Base-by-base conservation (phyloP, 176 grass and related monocot species). In the Triticum urartu region DNA sequence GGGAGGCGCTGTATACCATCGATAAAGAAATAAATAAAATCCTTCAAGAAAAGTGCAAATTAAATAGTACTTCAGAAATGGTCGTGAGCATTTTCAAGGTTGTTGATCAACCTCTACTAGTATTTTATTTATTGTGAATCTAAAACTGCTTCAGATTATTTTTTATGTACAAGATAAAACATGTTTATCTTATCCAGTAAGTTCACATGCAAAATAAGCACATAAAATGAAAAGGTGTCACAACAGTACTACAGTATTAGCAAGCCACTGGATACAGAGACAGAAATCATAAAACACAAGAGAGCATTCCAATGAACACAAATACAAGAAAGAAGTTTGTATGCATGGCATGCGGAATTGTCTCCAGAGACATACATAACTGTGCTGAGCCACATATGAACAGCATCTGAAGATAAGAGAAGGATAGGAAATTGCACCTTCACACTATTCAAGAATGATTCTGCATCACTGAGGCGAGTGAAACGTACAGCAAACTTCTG, bases 401-500 rank as follows among this genome's bases (percentile, higher is more conserved):
- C 21, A 56, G 6, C 45, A 58, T 58, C 26, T 67, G 40, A 69
- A 83, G 22, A 63, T 86, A 63, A 81, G 14, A 18, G 3, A 45
- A 64, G 81, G 6, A 91, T 48, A 56, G 48, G 50, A 83, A 3
- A 61, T 13, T 75, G 21, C 64, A 95, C 86, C 89, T 95, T 89
- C 66, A 82, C 32, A 86, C 70, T 91, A 80, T 89, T 90, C 81
- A 98, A 85, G 80, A 98, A 98, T 77, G 82, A 88, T 81, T 92
- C 88, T 61, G 91, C 91, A 32, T 93, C 75, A 82, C 79, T 81
- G 38, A 80, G 86, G 24, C 87, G 66, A 39, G 86, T 72, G 74
- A 98, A 98, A 75, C 93, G 83, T 78, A 95, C 81, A 69, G 91
- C 91, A 88, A 98, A 98, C 63, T 98, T 98, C 87, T 98, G 93